Conservation (phyloP, 1,284 basidiomycete species). For the Ceratobasidium sp. region DNA sequence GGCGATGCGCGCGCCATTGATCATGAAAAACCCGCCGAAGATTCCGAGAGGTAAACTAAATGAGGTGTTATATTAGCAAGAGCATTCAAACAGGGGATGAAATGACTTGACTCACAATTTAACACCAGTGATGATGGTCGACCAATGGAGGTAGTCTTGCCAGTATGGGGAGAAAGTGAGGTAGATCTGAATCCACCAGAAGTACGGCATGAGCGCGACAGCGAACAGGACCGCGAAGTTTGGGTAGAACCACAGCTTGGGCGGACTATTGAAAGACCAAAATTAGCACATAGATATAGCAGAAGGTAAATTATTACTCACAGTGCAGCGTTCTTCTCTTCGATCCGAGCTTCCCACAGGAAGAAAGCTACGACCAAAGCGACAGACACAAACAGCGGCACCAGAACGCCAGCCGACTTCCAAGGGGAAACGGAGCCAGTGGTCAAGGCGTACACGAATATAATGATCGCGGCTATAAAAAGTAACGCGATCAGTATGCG, state of each 20-base stretch:
- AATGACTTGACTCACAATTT: constrained; percentile 51
- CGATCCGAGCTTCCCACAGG: constrained; percentile 60
- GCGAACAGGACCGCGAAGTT: constrained; percentile 60
- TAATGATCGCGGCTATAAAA: constrained; percentile 55
- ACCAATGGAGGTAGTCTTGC: constrained; percentile 59
- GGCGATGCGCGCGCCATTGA: constrained; percentile 61
- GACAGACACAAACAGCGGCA: constrained; percentile 62
- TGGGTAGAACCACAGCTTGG: constrained; percentile 58
- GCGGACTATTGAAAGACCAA: constrained; percentile 54
- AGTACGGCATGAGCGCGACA: constrained; percentile 58
- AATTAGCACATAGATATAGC: not conserved
- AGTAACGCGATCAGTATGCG: not conserved
- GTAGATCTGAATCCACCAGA: constrained; percentile 55
- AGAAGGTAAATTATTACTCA: constrained; percentile 49
- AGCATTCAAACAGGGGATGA: not conserved
- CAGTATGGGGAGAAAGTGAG: constrained; percentile 54
- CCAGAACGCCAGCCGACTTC: constrained; percentile 60
- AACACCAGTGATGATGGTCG: constrained; percentile 54
- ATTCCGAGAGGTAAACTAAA: constrained; percentile 20
- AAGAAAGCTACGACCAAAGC: constrained; percentile 59
- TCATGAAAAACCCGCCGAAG: constrained; percentile 53
- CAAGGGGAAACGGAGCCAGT: constrained; percentile 63
- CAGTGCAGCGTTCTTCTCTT: constrained; percentile 59
- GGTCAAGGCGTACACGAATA: constrained; percentile 66
- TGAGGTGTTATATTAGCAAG: not conserved